Evolutionary conservation across 2,329 filamentous ascomycete genomes (phyloP).

Genomic region (Talaromyces marneffei): DNA sequence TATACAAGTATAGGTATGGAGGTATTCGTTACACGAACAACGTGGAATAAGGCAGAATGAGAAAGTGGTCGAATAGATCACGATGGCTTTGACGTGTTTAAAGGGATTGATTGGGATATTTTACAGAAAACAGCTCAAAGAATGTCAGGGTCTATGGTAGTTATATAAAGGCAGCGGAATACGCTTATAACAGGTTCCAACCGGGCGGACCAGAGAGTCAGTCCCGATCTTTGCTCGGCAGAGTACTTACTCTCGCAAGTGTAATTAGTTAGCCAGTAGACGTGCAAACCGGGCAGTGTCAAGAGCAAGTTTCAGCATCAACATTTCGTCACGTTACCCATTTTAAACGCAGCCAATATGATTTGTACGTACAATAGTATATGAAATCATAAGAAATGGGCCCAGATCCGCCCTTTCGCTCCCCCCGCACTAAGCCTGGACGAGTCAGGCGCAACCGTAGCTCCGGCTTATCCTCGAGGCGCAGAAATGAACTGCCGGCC

Average conservation of each 20-base stretch:
- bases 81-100: neutral
- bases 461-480: constrained; percentile 18
- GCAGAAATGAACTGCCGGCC: constrained; percentile 4
- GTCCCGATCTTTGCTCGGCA: neutral
- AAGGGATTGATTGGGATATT: neutral
- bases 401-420: neutral
- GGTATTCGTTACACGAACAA: neutral
- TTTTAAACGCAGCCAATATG: constrained; percentile 17
- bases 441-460: constrained; percentile 12
- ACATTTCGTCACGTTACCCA: constrained; percentile 12
- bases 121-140: neutral
- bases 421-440: constrained; percentile 20
- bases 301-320: constrained; percentile 1
- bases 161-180: neutral
- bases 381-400: constrained; percentile 2
- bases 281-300: neutral
- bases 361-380: neutral
- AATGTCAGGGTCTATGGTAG: neutral
- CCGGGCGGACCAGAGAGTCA: neutral
- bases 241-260: neutral
- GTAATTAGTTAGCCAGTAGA: no score
- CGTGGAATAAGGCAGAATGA: neutral
- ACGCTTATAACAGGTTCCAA: neutral
- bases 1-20: neutral
- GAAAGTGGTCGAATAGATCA: neutral